phyloP scores from a whole-genome alignment of 2,329 filamentous ascomycete species.

The Ophiostoma triangulosporum region DNA sequence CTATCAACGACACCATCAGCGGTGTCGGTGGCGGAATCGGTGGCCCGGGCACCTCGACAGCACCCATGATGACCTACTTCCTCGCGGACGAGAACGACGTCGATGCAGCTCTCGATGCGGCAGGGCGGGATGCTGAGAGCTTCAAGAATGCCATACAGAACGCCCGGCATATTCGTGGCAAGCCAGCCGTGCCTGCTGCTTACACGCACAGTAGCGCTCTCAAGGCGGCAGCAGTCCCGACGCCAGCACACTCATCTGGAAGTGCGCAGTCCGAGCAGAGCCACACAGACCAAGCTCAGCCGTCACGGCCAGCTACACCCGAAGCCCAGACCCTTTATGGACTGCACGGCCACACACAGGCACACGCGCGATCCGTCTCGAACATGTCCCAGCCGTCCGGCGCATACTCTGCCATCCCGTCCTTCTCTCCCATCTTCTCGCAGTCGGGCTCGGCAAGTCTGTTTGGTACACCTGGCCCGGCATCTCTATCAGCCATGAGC shows the following conservation, averaged over 20 bases:
- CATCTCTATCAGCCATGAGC: conserved; percentile 27
- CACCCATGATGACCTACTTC: conserved; percentile 36
- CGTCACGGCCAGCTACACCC: neutral
- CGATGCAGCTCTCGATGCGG: conserved; percentile 24
- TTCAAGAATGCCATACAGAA: conserved; percentile 18
- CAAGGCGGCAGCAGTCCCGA: neutral
- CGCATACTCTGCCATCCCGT: neutral
- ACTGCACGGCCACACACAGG: conserved; percentile 7
- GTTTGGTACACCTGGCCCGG: conserved; percentile 25
- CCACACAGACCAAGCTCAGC: neutral
- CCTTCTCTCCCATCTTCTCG: conserved; percentile 18
- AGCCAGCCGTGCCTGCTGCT: neutral
- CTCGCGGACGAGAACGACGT: conserved; percentile 34
- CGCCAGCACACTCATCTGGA: neutral
- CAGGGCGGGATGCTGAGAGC: conserved; percentile 19
- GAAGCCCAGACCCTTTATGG: neutral
- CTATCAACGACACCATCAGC: neutral
- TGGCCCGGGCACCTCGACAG: neutral
- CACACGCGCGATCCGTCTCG: neutral
- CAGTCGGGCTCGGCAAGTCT: conserved; percentile 31
- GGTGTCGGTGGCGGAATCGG: neutral
- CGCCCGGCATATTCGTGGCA: conserved; percentile 1
- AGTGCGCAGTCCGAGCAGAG: neutral
- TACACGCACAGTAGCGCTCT: neutral
- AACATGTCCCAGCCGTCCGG: neutral